A percentile compares a stretch with the other conserved stretches of the same genome.
These are phyloP conservation scores for Pseudocercospora ulei DNA, from an alignment of 2,329 filamentous ascomycete species.

Conservation along the genomic window DNA sequence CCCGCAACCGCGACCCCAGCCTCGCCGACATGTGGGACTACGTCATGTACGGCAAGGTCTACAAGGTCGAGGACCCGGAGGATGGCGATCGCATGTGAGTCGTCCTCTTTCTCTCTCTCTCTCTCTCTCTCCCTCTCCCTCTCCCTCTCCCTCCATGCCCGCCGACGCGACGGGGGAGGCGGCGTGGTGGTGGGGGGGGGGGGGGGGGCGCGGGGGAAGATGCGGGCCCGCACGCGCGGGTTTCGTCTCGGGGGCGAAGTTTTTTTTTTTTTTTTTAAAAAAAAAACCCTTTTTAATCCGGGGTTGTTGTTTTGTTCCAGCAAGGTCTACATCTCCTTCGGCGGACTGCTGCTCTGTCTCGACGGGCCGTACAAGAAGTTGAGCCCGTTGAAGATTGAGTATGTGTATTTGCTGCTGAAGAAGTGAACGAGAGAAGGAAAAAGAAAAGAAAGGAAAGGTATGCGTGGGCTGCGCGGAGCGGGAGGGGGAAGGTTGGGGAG, in stretches of 20 bases:
- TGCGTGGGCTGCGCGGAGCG: background rate
- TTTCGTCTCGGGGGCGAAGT: too few relatives aligned
- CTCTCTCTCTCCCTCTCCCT: too few relatives aligned
- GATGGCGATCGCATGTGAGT: constrained; percentile 79
- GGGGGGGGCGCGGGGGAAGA: too few relatives aligned
- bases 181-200: too few relatives aligned
- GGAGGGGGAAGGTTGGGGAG: background rate
- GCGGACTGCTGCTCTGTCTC: constrained; percentile 78
- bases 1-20: constrained; percentile 51
- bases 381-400: constrained; percentile 80
- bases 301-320: constrained; percentile 46
- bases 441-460: too few relatives aligned
- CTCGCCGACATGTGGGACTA: constrained; percentile 76
- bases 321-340: constrained; percentile 89
- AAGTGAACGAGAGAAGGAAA: constrained; percentile 60
- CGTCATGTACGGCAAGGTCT: constrained; percentile 80
- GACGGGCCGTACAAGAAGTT: constrained; percentile 95
- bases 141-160: too few relatives aligned
- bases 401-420: constrained; percentile 88
- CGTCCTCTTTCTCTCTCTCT: too few relatives aligned
- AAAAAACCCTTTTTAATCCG: too few relatives aligned
- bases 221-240: too few relatives aligned
- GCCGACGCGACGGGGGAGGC: too few relatives aligned
- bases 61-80: constrained; percentile 68
- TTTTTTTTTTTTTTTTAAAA: too few relatives aligned